Evolutionary conservation across 331 rosid species (phyloP).

Genomic region (Ulmus americana): DNA sequence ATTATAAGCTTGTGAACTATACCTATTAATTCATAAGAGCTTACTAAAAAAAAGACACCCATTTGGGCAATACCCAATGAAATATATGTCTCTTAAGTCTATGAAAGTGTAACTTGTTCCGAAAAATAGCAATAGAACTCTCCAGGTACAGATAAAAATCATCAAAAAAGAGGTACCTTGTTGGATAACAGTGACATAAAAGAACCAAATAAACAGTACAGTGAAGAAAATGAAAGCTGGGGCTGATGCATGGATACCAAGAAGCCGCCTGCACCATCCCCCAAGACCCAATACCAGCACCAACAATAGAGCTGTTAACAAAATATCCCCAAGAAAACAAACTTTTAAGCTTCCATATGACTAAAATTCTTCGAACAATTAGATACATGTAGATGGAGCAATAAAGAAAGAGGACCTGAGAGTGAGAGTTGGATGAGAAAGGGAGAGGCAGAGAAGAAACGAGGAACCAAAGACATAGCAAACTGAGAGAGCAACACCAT

Average conservation of each 20-base stretch:
- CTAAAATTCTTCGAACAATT: background rate
- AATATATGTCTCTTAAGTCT: background rate
- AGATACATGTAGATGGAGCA: background rate
- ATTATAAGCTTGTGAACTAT: conserved; percentile 4
- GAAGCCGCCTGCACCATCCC: conserved; percentile 29
- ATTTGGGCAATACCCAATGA: background rate
- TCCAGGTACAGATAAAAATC: background rate
- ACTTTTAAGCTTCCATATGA: background rate
- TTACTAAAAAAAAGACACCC: background rate
- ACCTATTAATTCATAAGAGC: background rate
- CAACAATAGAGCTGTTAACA: conserved; percentile 23
- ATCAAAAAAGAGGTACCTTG: conserved; percentile 14
- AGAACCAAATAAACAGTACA: conserved; percentile 36
- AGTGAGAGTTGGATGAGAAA: conserved; percentile 32
- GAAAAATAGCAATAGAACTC: no score
- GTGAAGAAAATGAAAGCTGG: conserved; percentile 46
- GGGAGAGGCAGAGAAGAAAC: conserved; percentile 26
- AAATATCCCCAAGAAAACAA: conserved; percentile 1
- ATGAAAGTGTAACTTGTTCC: background rate
- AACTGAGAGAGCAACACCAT: conserved; percentile 28
- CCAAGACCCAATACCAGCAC: conserved; percentile 30
- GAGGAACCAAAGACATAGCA: conserved; percentile 31
- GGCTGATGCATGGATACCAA: conserved; percentile 30
- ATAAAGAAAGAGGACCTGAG: conserved; percentile 31
- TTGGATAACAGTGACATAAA: conserved; percentile 33